Conservation (phyloP, 805 yeast genomes). For the Saccharomycopsis sp. region DNA sequence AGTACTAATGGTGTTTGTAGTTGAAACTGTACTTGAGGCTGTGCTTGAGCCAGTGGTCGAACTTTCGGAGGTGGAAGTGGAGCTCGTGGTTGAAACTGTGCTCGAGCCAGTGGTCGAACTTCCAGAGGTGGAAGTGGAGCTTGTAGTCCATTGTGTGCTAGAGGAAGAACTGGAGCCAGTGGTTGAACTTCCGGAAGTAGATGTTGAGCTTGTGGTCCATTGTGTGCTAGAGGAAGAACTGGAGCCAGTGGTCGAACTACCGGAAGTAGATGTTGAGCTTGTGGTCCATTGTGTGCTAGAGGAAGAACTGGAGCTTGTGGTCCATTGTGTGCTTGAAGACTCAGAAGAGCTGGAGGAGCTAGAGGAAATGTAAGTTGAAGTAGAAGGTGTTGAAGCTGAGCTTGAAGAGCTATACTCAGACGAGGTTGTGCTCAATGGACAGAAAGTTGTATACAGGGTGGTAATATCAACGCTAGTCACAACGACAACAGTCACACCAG, state of each 20-base stretch:
- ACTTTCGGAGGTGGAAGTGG: not conserved
- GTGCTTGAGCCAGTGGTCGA: no score
- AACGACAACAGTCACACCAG: constrained; percentile 25
- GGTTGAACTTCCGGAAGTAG: no score
- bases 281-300: no score
- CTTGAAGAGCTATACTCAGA: constrained; percentile 24
- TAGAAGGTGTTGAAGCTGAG: constrained; percentile 3
- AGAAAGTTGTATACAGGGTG: constrained; percentile 26
- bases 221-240: not conserved
- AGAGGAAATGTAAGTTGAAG: not conserved
- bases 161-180: not conserved
- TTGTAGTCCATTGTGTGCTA: not conserved
- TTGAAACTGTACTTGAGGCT: no score
- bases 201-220: no score
- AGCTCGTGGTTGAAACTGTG: not conserved
- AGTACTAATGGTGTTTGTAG: no score
- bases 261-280: no score
- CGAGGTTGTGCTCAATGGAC: constrained; percentile 23
- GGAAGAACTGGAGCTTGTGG: no score
- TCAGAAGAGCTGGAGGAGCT: not conserved
- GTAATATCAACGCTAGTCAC: constrained; percentile 21
- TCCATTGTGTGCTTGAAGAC: no score
- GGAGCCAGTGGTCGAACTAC: no score
- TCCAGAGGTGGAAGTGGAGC: not conserved
- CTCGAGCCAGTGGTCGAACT: not conserved